Evolutionary conservation across 306 rosid genomes (phyloP).

Genomic region (Arachis stenosperma): DNA sequence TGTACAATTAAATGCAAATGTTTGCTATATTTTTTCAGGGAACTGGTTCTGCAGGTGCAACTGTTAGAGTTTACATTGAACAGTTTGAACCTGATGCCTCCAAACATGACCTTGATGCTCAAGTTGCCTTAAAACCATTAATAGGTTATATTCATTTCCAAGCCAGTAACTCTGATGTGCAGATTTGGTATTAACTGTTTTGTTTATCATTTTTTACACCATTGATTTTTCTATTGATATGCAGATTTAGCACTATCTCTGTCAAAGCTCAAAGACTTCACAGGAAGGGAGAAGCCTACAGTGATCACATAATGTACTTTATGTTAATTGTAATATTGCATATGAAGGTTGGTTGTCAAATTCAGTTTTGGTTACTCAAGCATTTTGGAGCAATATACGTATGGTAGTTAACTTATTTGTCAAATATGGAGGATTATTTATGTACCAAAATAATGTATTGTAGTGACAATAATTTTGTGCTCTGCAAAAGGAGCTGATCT

Average conservation of each 20-base stretch:
- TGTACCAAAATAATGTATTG: neutral
- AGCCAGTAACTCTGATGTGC: neutral
- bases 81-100: conserved; percentile 82
- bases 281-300: conserved; percentile 94
- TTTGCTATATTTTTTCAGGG: conserved; percentile 62
- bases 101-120: conserved; percentile 89
- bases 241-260: conserved; percentile 85
- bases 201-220: neutral
- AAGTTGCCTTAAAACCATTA: conserved; percentile 78
- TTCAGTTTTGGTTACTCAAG: conserved; percentile 28
- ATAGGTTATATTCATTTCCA: conserved; percentile 58
- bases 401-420: conserved; percentile 25
- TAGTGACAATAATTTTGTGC: conserved; percentile 18
- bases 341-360: conserved; percentile 38
- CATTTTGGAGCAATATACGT: conserved; percentile 34
- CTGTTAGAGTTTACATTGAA: conserved; percentile 87
- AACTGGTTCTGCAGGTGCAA: conserved; percentile 98
- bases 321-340: conserved; percentile 15
- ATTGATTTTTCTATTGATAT: conserved; percentile 28
- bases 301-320: conserved; percentile 73
- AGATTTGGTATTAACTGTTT: neutral
- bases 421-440: conserved; percentile 4
- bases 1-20: conserved; percentile 5
- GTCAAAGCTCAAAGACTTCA: conserved; percentile 88
- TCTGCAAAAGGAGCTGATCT: conserved; percentile 30